Percentiles rank a stretch among this genome's conserved stretches.
These are phyloP conservation scores for Fusarium setosum DNA, from an alignment of 2,329 filamentous ascomycete genomes.

Conservation along the genomic window DNA sequence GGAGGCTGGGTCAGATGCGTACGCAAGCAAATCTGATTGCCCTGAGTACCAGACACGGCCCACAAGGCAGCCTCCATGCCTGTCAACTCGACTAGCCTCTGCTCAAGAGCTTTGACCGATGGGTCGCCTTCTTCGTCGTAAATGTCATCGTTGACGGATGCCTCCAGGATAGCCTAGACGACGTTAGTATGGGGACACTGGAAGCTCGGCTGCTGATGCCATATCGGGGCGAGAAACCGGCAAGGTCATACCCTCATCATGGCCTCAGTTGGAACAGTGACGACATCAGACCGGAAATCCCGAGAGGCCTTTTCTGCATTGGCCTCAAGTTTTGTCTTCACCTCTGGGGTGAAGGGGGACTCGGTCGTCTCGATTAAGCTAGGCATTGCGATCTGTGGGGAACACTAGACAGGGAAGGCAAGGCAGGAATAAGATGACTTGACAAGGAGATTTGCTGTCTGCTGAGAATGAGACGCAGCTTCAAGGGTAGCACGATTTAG, in stretches of 20 bases:
- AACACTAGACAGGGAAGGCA: no score
- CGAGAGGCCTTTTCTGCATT: slow-evolving; percentile 27
- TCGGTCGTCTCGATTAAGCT: not conserved
- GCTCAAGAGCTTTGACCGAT: slow-evolving; percentile 31
- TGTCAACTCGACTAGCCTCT: slow-evolving; percentile 23
- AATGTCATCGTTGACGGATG: slow-evolving; percentile 36
- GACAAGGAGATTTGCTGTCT: no score
- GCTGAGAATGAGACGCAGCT: no score
- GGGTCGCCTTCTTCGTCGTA: slow-evolving; percentile 35
- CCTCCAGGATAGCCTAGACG: slow-evolving; percentile 33
- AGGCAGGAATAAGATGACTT: no score
- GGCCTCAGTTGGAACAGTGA: slow-evolving; percentile 33
- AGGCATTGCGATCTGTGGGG: not conserved
- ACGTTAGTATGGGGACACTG: not conserved
- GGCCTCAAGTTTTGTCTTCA: not conserved
- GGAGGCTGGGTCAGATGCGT: slow-evolving; percentile 38
- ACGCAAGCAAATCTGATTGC: slow-evolving; percentile 39
- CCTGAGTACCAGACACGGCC: slow-evolving; percentile 33
- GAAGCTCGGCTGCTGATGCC: no score
- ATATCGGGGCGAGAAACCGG: no score
- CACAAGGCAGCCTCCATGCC: slow-evolving; percentile 39
- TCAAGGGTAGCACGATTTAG: no score
- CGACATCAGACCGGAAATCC: slow-evolving; percentile 38
- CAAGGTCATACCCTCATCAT: slow-evolving; percentile 33
- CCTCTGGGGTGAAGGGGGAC: not conserved